Evolutionary conservation across 2,329 filamentous ascomycete genomes (phyloP).

Genomic region (Arthroderma sp.): DNA sequence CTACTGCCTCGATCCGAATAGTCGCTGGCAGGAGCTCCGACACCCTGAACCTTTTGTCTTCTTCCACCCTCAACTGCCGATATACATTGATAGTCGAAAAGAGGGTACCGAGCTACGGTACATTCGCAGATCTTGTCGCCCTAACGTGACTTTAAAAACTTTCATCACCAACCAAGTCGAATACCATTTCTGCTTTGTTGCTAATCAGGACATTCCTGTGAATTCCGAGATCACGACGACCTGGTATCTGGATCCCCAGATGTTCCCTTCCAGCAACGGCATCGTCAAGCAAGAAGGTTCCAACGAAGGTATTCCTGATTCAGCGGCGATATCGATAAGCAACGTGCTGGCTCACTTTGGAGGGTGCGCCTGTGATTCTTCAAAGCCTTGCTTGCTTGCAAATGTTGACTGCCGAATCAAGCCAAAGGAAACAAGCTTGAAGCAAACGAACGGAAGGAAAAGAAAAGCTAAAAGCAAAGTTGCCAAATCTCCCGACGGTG

Average conservation of each 20-base stretch:
- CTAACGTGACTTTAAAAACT: slow-evolving; percentile 79
- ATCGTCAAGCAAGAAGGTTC: slow-evolving; percentile 28
- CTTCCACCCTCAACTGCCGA: slow-evolving; percentile 74
- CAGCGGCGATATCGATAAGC: slow-evolving; percentile 32
- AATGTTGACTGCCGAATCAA: slow-evolving; percentile 31
- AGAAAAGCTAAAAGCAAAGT: slow-evolving; percentile 36
- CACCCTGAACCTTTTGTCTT: slow-evolving; percentile 59
- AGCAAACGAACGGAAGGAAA: slow-evolving; percentile 34
- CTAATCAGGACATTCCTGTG: slow-evolving; percentile 60
- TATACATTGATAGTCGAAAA: slow-evolving; percentile 83
- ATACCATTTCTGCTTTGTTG: slow-evolving; percentile 88
- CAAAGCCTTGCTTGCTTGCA: slow-evolving; percentile 27
- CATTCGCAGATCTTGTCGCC: slow-evolving; percentile 79
- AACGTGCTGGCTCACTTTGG: slow-evolving; percentile 37
- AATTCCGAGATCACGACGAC: slow-evolving; percentile 35
- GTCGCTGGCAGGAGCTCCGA: slow-evolving; percentile 52
- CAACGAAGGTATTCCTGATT: slow-evolving; percentile 27
- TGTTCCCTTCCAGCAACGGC: slow-evolving; percentile 25
- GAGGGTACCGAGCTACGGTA: slow-evolving; percentile 81
- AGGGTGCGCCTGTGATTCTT: slow-evolving; percentile 33
- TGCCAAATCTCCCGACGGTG: slow-evolving; percentile 40
- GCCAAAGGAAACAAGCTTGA: slow-evolving; percentile 24
- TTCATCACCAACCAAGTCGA: slow-evolving; percentile 64
- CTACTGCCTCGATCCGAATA: slow-evolving; percentile 53
- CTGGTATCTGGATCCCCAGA: slow-evolving; percentile 34